phyloP scores from a whole-genome alignment of 75 land plant species.

The Pinus taeda region DNA sequence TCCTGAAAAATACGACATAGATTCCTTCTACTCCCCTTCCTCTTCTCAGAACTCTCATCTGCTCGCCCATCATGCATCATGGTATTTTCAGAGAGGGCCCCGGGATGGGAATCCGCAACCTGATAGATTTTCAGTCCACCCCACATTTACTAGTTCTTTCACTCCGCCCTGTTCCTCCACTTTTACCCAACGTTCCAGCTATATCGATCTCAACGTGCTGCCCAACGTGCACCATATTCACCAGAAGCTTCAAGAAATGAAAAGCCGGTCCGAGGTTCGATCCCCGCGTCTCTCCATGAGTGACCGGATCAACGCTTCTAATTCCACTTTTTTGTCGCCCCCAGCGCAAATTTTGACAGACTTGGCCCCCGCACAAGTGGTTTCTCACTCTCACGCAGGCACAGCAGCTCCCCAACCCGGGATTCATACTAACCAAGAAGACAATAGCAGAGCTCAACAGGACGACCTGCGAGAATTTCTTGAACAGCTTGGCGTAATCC shows the following conservation, averaged over 20 bases:
- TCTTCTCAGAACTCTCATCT: conserved; percentile 8
- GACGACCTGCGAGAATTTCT: conserved; percentile 68
- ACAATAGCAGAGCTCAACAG: conserved; percentile 34
- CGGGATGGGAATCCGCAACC: background rate
- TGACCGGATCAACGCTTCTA: background rate
- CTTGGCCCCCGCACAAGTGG: background rate
- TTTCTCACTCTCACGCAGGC: background rate
- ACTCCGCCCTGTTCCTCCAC: background rate
- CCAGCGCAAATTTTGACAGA: background rate
- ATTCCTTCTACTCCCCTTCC: conserved; percentile 5
- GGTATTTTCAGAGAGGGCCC: background rate
- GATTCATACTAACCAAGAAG: background rate
- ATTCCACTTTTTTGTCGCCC: background rate
- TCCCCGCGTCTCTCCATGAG: background rate
- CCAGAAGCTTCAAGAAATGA: conserved; percentile 62
- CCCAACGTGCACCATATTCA: conserved; percentile 64
- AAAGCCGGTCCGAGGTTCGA: conserved; percentile 7
- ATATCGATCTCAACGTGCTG: conserved; percentile 45
- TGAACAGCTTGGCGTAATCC: conserved; percentile 62
- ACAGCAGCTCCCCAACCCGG: background rate
- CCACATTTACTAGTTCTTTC: background rate
- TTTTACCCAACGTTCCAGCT: conserved; percentile 7
- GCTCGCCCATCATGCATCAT: background rate
- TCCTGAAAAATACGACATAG: conserved; percentile 42
- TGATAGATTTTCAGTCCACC: background rate